Base-by-base conservation (phyloP, 441 rosid species). In the Viola pubescens region DNA sequence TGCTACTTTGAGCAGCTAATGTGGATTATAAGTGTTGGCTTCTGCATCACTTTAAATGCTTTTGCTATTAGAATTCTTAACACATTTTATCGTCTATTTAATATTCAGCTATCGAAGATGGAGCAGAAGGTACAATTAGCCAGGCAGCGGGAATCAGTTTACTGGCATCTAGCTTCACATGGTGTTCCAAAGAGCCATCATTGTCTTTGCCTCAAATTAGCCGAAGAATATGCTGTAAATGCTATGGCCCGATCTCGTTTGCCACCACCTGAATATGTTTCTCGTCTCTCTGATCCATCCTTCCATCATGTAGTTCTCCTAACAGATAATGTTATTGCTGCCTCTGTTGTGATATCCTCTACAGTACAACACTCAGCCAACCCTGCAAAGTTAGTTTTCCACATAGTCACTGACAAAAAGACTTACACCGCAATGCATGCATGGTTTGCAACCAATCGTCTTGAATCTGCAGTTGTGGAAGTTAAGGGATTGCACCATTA, bases 401-500 rank as follows among this genome's bases (percentile, higher is more conserved):
- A 89, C 54, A 70, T 91, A 9, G 80, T 91, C 65, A 89, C 98
- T 4, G 97, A 91, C 75, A 89, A 87, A 77, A 89, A 91, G 79
- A 91, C 95, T 3, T 89, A 89, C 64, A 75, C 89, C 40, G 83
- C 97, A 1, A 89, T 91, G 98, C 89, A 91, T 70, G 88, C 98
- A 41, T 89, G 98, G 98, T 91, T 91, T 79, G 95, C 95, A 55
- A 76, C 79, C 9, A 84, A 87, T 82, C 73, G 89, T 70, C 65
- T 81, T 11, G 64, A 71, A 53, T 75, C 89, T 11, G 88, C 80
- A 0, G 84, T 81, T 37, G 86, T 89, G 65, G 98, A 91, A 82
- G 88, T 89, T 11, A 91, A 87, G 75, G 98, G 98, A 39, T 80
- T 91, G 71, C 96, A 91, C 63, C 95, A 89, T 58, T 89, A 82